Percentiles rank a stretch among this genome's conserved stretches.
phyloP scores from a whole-genome alignment of 2,329 filamentous ascomycete genomes.

The Arthrobotrys sphaeroides region DNA sequence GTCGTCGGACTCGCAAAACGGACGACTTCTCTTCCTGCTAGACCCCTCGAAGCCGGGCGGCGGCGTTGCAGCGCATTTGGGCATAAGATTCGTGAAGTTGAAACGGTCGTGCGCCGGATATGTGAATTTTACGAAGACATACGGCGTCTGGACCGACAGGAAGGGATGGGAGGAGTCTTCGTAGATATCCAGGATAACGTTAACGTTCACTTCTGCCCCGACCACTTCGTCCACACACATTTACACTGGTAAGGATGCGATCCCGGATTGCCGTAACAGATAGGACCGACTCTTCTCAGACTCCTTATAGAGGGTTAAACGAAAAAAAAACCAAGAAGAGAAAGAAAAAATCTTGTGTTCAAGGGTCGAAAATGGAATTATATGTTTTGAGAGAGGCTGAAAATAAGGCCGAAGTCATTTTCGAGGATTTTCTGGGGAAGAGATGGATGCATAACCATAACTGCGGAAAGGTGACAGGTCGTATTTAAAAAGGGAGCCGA shows the following conservation, averaged over 20 bases:
- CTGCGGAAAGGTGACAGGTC: conserved; percentile 44
- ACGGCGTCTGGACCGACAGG: conserved; percentile 50
- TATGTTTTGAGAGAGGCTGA: conserved; percentile 21
- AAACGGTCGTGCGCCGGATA: conserved; percentile 54
- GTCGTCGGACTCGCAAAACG: conserved; percentile 39
- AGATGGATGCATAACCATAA: conserved; percentile 41
- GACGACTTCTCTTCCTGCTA: conserved; percentile 47
- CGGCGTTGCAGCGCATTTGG: conserved; percentile 32
- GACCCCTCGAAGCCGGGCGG: conserved; percentile 14
- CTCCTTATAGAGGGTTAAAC: background rate
- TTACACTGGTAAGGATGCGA: conserved; percentile 33
- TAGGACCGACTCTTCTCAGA: background rate
- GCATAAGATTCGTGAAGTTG: conserved; percentile 41
- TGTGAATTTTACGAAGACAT: conserved; percentile 53
- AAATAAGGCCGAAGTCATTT: conserved; percentile 48
- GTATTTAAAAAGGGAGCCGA: conserved; percentile 54
- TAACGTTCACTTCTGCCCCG: conserved; percentile 52
- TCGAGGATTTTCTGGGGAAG: conserved; percentile 51
- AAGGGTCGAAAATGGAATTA: conserved; percentile 33
- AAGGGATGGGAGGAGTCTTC: conserved; percentile 38
- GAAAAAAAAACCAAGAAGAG: too few species aligned
- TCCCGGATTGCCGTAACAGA: conserved; percentile 18
- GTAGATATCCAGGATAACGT: conserved; percentile 53
- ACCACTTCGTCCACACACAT: conserved; percentile 53
- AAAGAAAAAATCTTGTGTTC: background rate